Base-by-base conservation (phyloP, 2,329 filamentous ascomycete species). In the Diaporthe helianthi region DNA sequence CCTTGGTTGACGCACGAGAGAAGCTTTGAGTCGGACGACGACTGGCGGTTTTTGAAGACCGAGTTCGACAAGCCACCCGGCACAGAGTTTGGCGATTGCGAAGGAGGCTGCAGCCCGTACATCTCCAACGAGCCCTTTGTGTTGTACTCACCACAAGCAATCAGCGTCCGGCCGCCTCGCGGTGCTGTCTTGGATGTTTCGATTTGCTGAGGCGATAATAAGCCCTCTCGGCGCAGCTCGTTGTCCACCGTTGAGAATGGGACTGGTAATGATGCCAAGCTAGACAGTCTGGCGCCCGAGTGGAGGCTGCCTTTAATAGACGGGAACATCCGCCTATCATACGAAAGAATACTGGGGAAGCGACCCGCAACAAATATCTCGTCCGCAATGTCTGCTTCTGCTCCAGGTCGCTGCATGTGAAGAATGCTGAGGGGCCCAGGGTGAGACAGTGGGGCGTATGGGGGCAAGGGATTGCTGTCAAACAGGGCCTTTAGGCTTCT, bases 131-230 rank as follows among this genome's bases (percentile, higher is more conserved):
- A 94, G 0, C 95, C 95, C 78, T 96, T 94, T 38, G 92, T 93
- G 74, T 96, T 97, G 81, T 98, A 98, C 76, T 95, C 93, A 6
- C 94, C 95, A 47, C 92, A 93, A 3, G 93, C 93, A 64, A 97
- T 87, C 31, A 98, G 80, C 0, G 91, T 94, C 54, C 90, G 84
- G 0, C 90, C 86, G 15, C 79, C 85, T 19, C 63, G 36, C 0
- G 80, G 75, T 0, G 78, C 77, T n/a, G 75, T 79, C 73, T 90
- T 90, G n/a, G 84, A 84, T 22, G 82, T 80, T 72, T 78, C 81
- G 15, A 88, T 82, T 72, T 84, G 84, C 67, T 87, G 85, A 66
- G 83, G 79, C 13, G 88, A 86, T 24, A 90, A 80, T 70, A 86
- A 82, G 24, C 85, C 85, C 6, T 82, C 81, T 4, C 86, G 84